A percentile compares a stretch with the other conserved stretches of the same genome.
These are phyloP conservation scores for Colletotrichum tabaci DNA, from an alignment of 2,329 filamentous ascomycete species.

Conservation along the genomic window DNA sequence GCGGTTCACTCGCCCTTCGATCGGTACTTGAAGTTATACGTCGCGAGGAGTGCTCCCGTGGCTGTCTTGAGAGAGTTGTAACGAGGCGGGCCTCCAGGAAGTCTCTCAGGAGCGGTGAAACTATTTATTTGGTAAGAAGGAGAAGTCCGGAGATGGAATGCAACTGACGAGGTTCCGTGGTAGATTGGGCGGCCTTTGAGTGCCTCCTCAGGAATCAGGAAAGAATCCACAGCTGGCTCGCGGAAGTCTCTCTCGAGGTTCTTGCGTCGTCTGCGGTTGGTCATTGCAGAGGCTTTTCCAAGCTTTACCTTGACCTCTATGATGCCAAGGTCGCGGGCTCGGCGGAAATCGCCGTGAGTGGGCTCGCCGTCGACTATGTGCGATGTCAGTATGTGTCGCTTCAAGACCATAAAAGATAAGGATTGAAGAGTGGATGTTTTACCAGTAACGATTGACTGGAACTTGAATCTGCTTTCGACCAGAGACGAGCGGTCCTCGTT, in stretches of 20 bases:
- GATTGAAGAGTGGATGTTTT: slow-evolving; percentile 11
- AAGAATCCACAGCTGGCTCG: slow-evolving; percentile 27
- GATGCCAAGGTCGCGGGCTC: slow-evolving; percentile 46
- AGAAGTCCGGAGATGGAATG: neutral
- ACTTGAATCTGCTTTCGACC: slow-evolving; percentile 45
- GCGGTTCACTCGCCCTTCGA: slow-evolving; percentile 45
- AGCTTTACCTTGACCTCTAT: slow-evolving; percentile 47
- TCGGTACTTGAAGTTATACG: slow-evolving; percentile 52
- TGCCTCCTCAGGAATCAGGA: slow-evolving; percentile 51
- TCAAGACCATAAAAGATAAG: too few relatives aligned
- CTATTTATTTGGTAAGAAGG: neutral
- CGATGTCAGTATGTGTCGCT: neutral
- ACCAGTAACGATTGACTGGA: slow-evolving; percentile 49
- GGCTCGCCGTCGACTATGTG: slow-evolving; percentile 45
- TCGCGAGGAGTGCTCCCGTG: slow-evolving; percentile 46
- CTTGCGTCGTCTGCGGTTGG: neutral
- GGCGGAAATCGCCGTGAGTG: slow-evolving; percentile 21
- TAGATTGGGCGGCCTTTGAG: slow-evolving; percentile 53
- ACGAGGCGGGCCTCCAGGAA: neutral
- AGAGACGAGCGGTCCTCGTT: slow-evolving; percentile 31
- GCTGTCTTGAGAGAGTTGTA: neutral
- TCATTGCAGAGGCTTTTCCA: neutral
- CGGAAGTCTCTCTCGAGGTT: neutral
- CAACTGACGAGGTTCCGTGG: slow-evolving; percentile 50
- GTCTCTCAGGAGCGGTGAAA: slow-evolving; percentile 1